Percentiles rank a stretch among this genome's conserved stretches.
phyloP scores from a whole-genome alignment of 345 rosid species.

The Hevea brasiliensis region DNA sequence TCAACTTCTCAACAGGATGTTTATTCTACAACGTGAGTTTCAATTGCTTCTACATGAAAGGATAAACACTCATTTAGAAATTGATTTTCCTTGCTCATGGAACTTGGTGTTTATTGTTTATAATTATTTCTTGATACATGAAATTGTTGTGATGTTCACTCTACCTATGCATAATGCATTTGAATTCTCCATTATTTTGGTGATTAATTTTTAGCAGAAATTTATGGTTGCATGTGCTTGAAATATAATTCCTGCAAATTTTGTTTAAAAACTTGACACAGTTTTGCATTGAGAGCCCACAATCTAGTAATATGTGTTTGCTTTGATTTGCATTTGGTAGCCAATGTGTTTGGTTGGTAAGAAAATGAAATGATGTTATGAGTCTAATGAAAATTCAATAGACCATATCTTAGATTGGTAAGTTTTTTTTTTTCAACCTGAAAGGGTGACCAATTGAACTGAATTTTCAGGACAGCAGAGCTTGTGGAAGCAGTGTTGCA shows the following conservation, averaged over 20 bases:
- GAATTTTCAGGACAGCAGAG: conserved; percentile 73
- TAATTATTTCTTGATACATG: neutral
- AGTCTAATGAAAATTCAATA: neutral
- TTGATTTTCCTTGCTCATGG: neutral
- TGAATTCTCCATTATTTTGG: neutral
- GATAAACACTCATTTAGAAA: neutral
- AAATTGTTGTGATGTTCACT: no score
- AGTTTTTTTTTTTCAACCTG: no score
- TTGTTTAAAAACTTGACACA: no score
- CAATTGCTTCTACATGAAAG: neutral
- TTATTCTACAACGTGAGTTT: conserved; percentile 79
- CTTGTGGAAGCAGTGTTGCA: conserved; percentile 85
- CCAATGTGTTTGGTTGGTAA: neutral
- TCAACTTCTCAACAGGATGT: conserved; percentile 74
- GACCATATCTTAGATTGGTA: neutral
- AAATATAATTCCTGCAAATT: conserved; percentile 2
- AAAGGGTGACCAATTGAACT: neutral
- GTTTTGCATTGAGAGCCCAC: neutral
- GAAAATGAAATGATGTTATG: neutral
- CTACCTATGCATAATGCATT: no score
- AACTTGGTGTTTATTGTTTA: neutral
- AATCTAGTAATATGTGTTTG: neutral
- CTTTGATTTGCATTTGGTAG: neutral
- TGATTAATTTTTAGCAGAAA: neutral
- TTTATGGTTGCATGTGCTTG: conserved; percentile 6